Conservation (phyloP, 192 early-diverging fungal species). For the Kickxella alabastrina region DNA sequence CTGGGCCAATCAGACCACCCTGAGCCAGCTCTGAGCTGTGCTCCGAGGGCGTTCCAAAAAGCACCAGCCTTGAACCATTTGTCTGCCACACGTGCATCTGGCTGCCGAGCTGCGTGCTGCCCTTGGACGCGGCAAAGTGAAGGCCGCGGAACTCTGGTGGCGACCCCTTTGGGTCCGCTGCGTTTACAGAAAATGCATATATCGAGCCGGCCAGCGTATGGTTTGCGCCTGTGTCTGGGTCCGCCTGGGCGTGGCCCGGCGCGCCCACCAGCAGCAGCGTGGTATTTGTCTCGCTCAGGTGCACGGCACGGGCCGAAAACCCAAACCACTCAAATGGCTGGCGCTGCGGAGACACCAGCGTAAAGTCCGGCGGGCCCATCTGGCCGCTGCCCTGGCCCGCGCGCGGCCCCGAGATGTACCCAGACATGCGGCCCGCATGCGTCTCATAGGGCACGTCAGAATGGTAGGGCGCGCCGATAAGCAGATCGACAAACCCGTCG, state of each 20-base stretch:
- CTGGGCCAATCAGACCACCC: background rate
- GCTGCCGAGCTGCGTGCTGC: conserved; percentile 46
- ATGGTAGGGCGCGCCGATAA: conserved; percentile 63
- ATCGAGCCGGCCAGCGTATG: conserved; percentile 51
- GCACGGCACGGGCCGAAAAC: conserved; percentile 20
- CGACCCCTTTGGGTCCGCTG: background rate
- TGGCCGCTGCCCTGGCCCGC: background rate
- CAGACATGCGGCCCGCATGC: conserved; percentile 52
- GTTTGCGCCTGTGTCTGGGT: background rate
- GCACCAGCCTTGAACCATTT: conserved; percentile 10
- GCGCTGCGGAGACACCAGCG: conserved; percentile 26
- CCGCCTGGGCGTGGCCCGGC: conserved; percentile 46
- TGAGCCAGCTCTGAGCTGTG: conserved; percentile 11
- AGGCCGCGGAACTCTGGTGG: conserved; percentile 10
- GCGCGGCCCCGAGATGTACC: conserved; percentile 28
- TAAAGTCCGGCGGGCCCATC: conserved; percentile 32
- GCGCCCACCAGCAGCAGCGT: conserved; percentile 53
- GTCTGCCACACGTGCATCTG: conserved; percentile 37
- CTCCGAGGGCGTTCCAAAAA: conserved; percentile 47
- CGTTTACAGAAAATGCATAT: conserved; percentile 44
- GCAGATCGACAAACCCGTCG: conserved; percentile 61
- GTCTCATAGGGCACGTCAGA: conserved; percentile 10
- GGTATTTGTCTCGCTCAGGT: conserved; percentile 3
- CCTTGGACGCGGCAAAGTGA: conserved; percentile 19
- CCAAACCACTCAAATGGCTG: conserved; percentile 56